These are phyloP conservation scores for Ceratopteris richardii DNA, from an alignment of 75 land plant genomes.

Conservation along the genomic window DNA sequence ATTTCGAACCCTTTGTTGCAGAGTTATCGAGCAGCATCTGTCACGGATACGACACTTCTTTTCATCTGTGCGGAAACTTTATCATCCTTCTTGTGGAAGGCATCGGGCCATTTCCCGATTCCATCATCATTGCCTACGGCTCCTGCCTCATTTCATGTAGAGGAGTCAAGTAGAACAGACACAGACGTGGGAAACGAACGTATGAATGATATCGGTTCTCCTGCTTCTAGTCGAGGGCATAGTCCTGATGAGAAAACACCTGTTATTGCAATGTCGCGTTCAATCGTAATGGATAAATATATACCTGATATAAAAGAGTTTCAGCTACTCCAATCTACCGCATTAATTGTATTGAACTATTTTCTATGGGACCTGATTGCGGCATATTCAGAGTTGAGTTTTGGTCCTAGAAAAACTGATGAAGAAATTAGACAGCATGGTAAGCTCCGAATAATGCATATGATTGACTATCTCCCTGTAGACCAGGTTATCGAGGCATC, in stretches of 20 bases:
- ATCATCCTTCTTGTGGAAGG: constrained; percentile 2
- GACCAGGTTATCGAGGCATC: constrained; percentile 32
- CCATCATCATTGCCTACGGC: too few species aligned
- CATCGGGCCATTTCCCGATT: background rate
- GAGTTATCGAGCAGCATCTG: background rate
- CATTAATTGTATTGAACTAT: background rate
- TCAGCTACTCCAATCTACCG: background rate
- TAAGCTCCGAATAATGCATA: constrained; percentile 11
- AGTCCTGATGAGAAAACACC: too few species aligned
- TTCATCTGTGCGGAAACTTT: constrained; percentile 2
- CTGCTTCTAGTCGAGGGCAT: too few species aligned
- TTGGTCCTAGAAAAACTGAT: background rate
- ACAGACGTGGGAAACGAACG: too few species aligned
- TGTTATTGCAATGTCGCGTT: background rate
- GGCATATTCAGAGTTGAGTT: constrained; percentile 15
- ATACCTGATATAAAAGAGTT: too few species aligned
- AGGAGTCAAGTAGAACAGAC: too few species aligned
- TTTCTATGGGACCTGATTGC: constrained; percentile 8
- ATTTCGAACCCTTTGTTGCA: background rate
- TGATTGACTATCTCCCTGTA: constrained; percentile 17
- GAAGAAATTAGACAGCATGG: constrained; percentile 4
- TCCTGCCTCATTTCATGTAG: too few species aligned
- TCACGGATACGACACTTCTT: background rate
- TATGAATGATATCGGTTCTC: too few species aligned
- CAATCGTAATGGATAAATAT: too few species aligned